Evolutionary conservation across 129 eudicot genomes (phyloP), one percentile per base, ranked within the genome.

Genomic region (Silybum marianum): DNA sequence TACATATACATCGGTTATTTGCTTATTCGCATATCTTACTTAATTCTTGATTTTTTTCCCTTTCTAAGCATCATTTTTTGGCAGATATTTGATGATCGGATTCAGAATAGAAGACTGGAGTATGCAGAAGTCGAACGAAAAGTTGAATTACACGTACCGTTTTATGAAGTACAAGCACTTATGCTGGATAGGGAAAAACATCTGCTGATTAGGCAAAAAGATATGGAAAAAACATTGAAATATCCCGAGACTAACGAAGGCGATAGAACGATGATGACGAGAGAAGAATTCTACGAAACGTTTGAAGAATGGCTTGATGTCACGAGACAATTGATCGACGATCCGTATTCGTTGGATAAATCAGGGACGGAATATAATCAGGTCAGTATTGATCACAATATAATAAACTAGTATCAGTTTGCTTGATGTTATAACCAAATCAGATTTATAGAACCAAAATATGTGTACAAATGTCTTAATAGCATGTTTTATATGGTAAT

Each of bases 251-350:
- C 4, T 9, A 72, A 13, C 28, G 2, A 28, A 28, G 40, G 3
- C 11, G 9, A 10, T 0, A 62, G 22, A 71, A 77, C 69, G 28
- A 60, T 83, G 86, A 83, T 83, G 86, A 83, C 82, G 0, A 72
- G 60, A 40, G 82, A 71, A 10, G 74, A 83, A 26, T 83, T 83
- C 6, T 83, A 63, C 24, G 9, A 40, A 0, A 72, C 0, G 30
- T 83, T 83, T 4, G 39, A 77, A 39, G 70, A 71, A 16, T 77
- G 86, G 86, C 69, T 83, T 21, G 86, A 83, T 63, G 82, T 77
- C 58, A 83, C 86, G 3, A 62, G 82, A 83, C 79, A 77, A n/a
- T 72, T 83, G n/a, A 77, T 83, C 82, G 86, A 77, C 22, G 86
- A 83, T 42, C 86, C 82, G 7, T 72, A 83, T 71, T 83, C 86